These are phyloP conservation scores for Penicillium sp. DNA, from an alignment of 2,329 filamentous ascomycete genomes.

Conservation along the genomic window DNA sequence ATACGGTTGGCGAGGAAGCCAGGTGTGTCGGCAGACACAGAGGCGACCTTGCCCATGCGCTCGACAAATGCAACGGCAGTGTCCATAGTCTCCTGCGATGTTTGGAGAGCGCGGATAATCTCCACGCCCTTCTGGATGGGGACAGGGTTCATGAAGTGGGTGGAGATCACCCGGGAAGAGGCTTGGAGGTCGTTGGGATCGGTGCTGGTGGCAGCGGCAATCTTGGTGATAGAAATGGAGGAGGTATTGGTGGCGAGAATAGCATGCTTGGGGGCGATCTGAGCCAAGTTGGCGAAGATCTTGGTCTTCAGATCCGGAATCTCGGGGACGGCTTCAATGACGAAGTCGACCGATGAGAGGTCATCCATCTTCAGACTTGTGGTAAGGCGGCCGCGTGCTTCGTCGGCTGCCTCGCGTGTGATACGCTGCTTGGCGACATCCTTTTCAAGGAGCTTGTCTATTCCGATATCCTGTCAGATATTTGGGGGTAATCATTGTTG, in stretches of 20 bases:
- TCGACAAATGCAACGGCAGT: constrained; percentile 81
- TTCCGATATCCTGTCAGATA: constrained; percentile 1
- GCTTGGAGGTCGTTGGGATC: constrained; percentile 76
- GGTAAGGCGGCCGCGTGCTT: constrained; percentile 64
- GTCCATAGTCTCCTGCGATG: constrained; percentile 73
- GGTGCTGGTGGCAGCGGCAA: constrained; percentile 77
- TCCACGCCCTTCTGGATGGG: constrained; percentile 96
- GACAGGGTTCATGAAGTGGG: constrained; percentile 99
- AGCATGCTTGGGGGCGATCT: constrained; percentile 76
- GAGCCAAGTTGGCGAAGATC: constrained; percentile 79
- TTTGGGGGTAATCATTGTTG: neutral
- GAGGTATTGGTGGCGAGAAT: constrained; percentile 97
- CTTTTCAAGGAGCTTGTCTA: constrained; percentile 89
- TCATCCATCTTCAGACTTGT: constrained; percentile 70
- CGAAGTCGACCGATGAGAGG: constrained; percentile 82
- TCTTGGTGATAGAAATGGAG: constrained; percentile 96
- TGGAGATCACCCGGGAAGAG: constrained; percentile 84
- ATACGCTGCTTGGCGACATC: constrained; percentile 85
- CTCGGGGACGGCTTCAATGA: constrained; percentile 96
- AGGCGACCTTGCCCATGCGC: constrained; percentile 88
- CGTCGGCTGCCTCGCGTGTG: constrained; percentile 73
- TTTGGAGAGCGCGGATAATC: constrained; percentile 93
- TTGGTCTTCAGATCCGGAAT: constrained; percentile 80
- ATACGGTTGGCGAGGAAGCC: constrained; percentile 96
- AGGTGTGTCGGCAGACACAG: constrained; percentile 80